Base-by-base conservation (phyloP, 2,329 filamentous ascomycete species). In the Shiraia bambusicola region DNA sequence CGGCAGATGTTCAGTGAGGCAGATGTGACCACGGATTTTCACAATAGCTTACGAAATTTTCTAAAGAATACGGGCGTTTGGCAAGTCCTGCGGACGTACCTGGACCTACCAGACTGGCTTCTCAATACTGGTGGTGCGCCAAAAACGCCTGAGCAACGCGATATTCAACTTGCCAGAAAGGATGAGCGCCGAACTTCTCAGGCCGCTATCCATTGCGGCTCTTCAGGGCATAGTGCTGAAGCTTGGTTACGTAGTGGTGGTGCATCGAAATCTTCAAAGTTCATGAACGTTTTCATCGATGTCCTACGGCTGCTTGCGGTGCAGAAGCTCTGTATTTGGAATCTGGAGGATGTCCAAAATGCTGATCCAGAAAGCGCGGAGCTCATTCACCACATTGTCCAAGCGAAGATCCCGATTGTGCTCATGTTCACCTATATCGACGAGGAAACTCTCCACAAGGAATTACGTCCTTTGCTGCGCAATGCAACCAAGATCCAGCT, bases 241-340 rank as follows among this genome's bases (percentile, higher is more conserved):
- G 71, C 74, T 7, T 76, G 73, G 74, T 56, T 76, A 16, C 60
- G 70, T 37, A 62, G 69, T 34, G 72, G 74, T 16, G 71, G 72
- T 16, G 63, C 67, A 25, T 71, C 69, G 16, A 76, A 73, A 46
- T 77, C 78, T 2, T 85, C 88, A 51, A 83, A 88, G 10, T 78
- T 95, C 41, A 87, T 92, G 77, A 92, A 90, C 60, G 91, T 88
- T 1, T 92, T 94, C 56, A 73, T 95, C 32, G 91, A 96, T 54
- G 85, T 95, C 8, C 69, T 96, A 36, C 81, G 88, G 37, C 81
- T 94, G 29, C 83, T 97, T 40, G 86, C 88, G 0, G 77, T 84
- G 14, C 84, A 91, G 63, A 93, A 91, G 57, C 83, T 95, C 57
- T 90, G 95, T 39, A 94, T 88, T 59, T 84, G 95, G 55, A 90